Evolutionary conservation across 1,284 basidiomycete genomes (phyloP).

Genomic region (Xerocomus cyaneibrunnescens): DNA sequence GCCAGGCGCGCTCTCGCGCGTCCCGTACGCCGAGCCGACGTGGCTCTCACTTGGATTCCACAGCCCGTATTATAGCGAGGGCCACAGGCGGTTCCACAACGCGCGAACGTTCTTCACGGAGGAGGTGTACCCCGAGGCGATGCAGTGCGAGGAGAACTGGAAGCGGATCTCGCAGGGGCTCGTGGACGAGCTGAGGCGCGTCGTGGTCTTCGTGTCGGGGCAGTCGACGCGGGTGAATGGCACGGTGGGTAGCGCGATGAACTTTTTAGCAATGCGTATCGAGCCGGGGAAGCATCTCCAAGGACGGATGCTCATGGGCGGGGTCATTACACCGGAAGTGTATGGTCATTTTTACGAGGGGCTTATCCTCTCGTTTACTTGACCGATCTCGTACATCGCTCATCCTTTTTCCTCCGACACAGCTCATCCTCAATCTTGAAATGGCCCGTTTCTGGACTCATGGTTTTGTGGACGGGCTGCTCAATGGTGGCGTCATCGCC

Average conservation of each 20-base stretch:
- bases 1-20: constrained; percentile 68
- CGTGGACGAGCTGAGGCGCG: constrained; percentile 71
- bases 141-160: constrained; percentile 74
- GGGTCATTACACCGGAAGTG: constrained; percentile 85
- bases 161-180: constrained; percentile 74
- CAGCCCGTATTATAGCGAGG: constrained; percentile 83
- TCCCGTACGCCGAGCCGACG: constrained; percentile 89
- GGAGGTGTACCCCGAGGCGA: constrained; percentile 63
- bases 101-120: constrained; percentile 65
- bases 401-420: constrained; percentile 11
- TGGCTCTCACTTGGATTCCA: constrained; percentile 84
- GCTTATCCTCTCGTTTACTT: neutral
- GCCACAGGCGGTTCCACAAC: constrained; percentile 65
- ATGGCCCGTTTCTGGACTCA: constrained; percentile 80
- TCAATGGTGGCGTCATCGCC: constrained; percentile 82
- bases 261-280: constrained; percentile 92
- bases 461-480: constrained; percentile 80
- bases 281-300: constrained; percentile 90
- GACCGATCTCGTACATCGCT: neutral
- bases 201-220: constrained; percentile 1
- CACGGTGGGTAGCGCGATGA: constrained; percentile 55
- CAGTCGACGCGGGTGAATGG: neutral
- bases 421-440: constrained; percentile 87
- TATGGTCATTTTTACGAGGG: constrained; percentile 82
- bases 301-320: constrained; percentile 82